Evolutionary conservation across 176 grass and related monocot genomes (phyloP).

Genomic region (Sorghum bicolor): DNA sequence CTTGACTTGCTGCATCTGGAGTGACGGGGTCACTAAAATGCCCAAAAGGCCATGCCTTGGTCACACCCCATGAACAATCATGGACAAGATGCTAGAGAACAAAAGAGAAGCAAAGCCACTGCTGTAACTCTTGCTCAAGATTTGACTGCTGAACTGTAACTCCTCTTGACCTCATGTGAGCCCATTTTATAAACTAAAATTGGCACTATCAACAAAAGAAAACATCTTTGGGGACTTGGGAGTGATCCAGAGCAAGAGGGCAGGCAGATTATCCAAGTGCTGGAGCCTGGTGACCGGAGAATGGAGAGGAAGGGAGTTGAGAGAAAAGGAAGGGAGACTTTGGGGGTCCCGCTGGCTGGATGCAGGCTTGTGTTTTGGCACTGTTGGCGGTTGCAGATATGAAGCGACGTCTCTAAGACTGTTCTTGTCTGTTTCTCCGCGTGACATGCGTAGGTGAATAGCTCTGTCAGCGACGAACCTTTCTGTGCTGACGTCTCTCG

Average conservation of each 20-base stretch:
- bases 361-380: neutral
- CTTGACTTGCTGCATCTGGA: neutral
- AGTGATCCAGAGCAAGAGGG: slow-evolving; percentile 32
- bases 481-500: slow-evolving; percentile 16
- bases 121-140: slow-evolving; percentile 27
- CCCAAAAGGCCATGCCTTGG: slow-evolving; percentile 3
- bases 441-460: neutral
- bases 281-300: neutral
- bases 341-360: neutral
- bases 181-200: neutral
- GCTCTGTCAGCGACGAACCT: slow-evolving; percentile 33
- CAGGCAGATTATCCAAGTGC: slow-evolving; percentile 15
- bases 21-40: neutral
- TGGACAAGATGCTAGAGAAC: slow-evolving; percentile 39
- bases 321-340: neutral
- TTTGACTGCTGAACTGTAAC: neutral
- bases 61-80: slow-evolving; percentile 12
- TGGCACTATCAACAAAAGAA: neutral
- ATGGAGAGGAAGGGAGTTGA: neutral
- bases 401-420: slow-evolving; percentile 34
- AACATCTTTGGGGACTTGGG: neutral
- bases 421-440: slow-evolving; percentile 27
- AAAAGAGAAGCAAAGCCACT: neutral
- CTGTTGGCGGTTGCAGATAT: neutral
- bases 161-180: neutral